Evolutionary conservation across 2,329 filamentous ascomycete species (phyloP).

Genomic region (Colletotrichum sp.): DNA sequence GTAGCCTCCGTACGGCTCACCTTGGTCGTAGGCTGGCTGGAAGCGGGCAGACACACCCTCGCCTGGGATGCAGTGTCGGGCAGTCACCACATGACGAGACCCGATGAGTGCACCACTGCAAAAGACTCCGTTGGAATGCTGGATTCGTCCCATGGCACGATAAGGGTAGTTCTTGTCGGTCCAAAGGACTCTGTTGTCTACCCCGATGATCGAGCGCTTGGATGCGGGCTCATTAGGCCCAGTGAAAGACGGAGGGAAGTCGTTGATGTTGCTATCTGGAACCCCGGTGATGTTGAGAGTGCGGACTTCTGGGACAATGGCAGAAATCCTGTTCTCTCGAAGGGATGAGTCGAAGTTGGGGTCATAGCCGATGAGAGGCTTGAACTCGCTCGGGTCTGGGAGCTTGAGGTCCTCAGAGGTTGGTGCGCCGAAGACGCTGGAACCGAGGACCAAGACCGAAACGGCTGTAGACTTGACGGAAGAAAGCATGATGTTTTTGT

Average conservation of each 20-base stretch:
- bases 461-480: neutral
- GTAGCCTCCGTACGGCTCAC: slow-evolving; percentile 18
- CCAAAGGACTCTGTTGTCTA: slow-evolving; percentile 8
- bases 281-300: neutral
- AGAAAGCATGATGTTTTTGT: neutral
- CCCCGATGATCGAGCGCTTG: slow-evolving; percentile 5
- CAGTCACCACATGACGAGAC: slow-evolving; percentile 32
- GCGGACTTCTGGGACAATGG: neutral
- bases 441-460: neutral
- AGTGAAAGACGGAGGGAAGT: neutral
- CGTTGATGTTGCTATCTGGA: neutral
- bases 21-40: slow-evolving; percentile 28
- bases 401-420: neutral
- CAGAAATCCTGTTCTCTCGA: neutral
- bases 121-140: slow-evolving; percentile 24
- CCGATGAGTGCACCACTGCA: slow-evolving; percentile 32
- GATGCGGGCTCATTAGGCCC: neutral
- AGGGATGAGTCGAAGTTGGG: neutral
- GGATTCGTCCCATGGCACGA: slow-evolving; percentile 23
- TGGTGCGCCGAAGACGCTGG: neutral
- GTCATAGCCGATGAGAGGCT: neutral
- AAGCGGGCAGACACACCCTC: slow-evolving; percentile 25
- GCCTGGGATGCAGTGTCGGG: slow-evolving; percentile 28
- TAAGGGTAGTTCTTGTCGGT: slow-evolving; percentile 12
- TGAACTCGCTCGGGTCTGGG: neutral